A percentile compares a stretch with the other conserved stretches of the same genome.
Conservation (phyloP, 768 basidiomycete species). For the Boletus tomentosulus region DNA sequence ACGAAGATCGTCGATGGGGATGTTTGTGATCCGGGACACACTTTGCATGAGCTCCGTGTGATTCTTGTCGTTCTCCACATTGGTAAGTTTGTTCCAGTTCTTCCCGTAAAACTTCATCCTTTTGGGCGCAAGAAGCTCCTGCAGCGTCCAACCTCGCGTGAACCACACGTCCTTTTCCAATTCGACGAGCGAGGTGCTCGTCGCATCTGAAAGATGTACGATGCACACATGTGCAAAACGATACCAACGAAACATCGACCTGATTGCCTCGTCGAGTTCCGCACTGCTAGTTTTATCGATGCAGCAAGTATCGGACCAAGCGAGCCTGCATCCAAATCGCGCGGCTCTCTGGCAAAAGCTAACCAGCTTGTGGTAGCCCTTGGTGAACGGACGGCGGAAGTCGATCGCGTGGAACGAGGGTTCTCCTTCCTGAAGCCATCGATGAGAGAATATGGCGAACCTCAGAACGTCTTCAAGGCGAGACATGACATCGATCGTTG, state of each 20-base stretch:
- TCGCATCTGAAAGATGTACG: conserved; percentile 9
- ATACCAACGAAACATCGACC: conserved; percentile 20
- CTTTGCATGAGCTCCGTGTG: not conserved
- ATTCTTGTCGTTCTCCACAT: conserved; percentile 6
- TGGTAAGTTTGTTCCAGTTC: conserved; percentile 7
- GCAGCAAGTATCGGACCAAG: conserved; percentile 16
- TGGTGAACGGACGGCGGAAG: not conserved
- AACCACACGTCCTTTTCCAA: conserved; percentile 10
- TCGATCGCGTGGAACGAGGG: conserved; percentile 2
- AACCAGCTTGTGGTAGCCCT: conserved; percentile 11
- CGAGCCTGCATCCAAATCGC: conserved; percentile 9
- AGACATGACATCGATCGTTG: not conserved
- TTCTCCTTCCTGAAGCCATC: conserved; percentile 12
- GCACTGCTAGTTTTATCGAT: conserved; percentile 15
- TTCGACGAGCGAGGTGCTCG: not conserved
- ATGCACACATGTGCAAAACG: conserved; percentile 11
- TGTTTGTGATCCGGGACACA: conserved; percentile 7
- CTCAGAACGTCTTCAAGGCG: conserved; percentile 2
- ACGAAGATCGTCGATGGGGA: conserved; percentile 7
- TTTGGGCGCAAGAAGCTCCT: conserved; percentile 12
- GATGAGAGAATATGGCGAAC: conserved; percentile 16
- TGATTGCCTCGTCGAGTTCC: conserved; percentile 15
- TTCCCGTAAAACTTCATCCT: conserved; percentile 9
- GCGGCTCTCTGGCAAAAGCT: conserved; percentile 9
- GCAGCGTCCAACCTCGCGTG: conserved; percentile 12